Base-by-base conservation (phyloP, 2,329 filamentous ascomycete species). In the Fusarium sambucinum region DNA sequence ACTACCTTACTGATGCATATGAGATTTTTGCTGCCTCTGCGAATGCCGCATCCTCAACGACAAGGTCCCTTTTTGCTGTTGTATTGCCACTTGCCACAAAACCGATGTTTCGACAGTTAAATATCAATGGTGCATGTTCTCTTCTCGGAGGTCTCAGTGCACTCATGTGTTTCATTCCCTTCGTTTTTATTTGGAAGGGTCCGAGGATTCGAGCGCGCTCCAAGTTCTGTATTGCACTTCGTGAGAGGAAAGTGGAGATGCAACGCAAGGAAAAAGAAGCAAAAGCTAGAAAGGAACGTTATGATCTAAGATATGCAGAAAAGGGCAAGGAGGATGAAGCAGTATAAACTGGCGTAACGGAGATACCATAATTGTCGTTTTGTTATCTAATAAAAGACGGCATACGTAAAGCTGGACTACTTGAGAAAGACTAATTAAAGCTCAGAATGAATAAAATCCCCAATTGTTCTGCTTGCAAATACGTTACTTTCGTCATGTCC, bases 41-140 rank as follows among this genome's bases (percentile, higher is more conserved):
- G 74, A 98, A 86, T 44, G 95, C 96, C 75, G 91, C 83, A 53
- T 97, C 81, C 80, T 98, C 96, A 57, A 97, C 80, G 80, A 97
- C 92, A 1, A 94, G 96, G 55, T 96, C 96, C 91, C 93, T 98
- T 77, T 96, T 95, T 2, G 93, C 94, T 44, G 94, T 97, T 1
- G 78, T 89, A 2, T 80, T 91, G 45, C 88, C 89, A 6, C 79
- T 91, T 19, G 84, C 84, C 13, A 84, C 84, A 5, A 76, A 78
- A 3, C 80, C 79, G 59, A 85, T 87, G 82, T 87, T 87, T 62
- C 59, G 68, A 4, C 74, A 73, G 5, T 78, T 87, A 2, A 82
- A 81, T 3, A 83, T 87, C 21, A 70, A 78, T 1, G 84, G 84
- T 2, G 84, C 84, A n/a, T 85, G 84, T 57, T 82, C 83, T n/a